Evolutionary conservation across 768 basidiomycete genomes (phyloP), one percentile per base, ranked within the genome.

Genomic region (Daedaleopsis sinensis): DNA sequence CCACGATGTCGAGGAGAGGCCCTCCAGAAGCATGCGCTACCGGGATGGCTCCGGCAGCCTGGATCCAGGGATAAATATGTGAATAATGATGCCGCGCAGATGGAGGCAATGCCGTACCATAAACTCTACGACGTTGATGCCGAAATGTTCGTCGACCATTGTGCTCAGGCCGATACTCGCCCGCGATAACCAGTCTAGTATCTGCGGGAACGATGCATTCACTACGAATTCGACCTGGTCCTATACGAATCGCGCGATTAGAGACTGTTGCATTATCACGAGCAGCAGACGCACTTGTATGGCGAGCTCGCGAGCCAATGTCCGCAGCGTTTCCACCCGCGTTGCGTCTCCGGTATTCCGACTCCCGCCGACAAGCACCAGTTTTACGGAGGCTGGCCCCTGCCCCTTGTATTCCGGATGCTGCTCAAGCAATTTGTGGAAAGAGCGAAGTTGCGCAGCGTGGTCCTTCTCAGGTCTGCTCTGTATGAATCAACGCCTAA

Each of bases 141-240:
- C 96, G 64, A 98, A 99, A 72, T 99, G 96, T 73, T 99, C 96
- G 70, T 98, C 95, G 0, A 94, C 84, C 96, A 99, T 99, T 15
- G 96, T 97, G 70, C 93, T 96, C 24, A 98, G 71, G 0, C 96
- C 96, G 16, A 98, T 82, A 63, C 88, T 91, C 1, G 94, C 86
- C 48, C 76, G 77, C 8, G 89, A 85, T 2, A 99, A 79, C 82
- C 89, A 88, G 6, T 73, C 69, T 4, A 94, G 80, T 61, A 98
- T 81, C 27, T 81, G 82, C 0, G 85, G 70, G 65, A 90, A 98
- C 5, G 90, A 77, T 0, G 91, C 93, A 64, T 98, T 98, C 46
- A 96, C 82, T 13, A 91, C 75, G 65, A 99, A 93, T 54, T 87
- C 79, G 27, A 93, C 87, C 58, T 86, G 78, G 23, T 82, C 76